Percentiles rank a stretch among this genome's conserved stretches.
These are phyloP conservation scores for Lecanicillium sp. DNA, from an alignment of 2,329 filamentous ascomycete species.

Conservation along the genomic window DNA sequence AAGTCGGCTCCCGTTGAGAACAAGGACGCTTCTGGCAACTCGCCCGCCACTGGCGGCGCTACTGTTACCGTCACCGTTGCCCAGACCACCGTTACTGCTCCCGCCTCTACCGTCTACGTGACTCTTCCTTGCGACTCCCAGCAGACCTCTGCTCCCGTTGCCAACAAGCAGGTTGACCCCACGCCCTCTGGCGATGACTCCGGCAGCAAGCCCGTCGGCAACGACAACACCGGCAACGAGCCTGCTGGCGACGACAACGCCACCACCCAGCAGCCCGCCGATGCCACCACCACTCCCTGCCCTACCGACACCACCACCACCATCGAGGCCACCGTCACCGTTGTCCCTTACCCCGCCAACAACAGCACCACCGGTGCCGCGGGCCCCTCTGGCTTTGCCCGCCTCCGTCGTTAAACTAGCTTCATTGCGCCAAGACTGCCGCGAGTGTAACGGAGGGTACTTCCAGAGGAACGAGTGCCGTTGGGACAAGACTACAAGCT, in stretches of 20 bases:
- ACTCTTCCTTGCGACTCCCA: conserved; percentile 19
- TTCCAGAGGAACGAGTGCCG: too few species aligned
- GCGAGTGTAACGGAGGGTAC: too few species aligned
- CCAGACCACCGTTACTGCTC: conserved; percentile 16
- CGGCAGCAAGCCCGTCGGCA: conserved; percentile 13
- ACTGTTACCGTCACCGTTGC: conserved; percentile 20
- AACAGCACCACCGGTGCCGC: conserved; percentile 30
- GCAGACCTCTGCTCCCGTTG: conserved; percentile 2
- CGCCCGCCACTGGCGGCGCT: conserved; percentile 11
- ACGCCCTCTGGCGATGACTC: conserved; percentile 6
- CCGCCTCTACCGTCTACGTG: conserved; percentile 25
- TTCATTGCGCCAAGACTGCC: too few species aligned
- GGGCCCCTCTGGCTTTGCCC: conserved; percentile 30
- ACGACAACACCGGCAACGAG: conserved; percentile 16
- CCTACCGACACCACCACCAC: conserved; percentile 24
- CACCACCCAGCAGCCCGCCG: conserved; percentile 22
- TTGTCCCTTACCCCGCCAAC: conserved; percentile 36
- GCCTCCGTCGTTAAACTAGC: conserved; percentile 26
- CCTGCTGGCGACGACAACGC: conserved; percentile 21
- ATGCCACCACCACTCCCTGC: conserved; percentile 17
- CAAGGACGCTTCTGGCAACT: neutral
- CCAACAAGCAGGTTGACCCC: neutral
- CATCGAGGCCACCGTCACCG: conserved; percentile 28
- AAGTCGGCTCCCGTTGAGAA: conserved; percentile 15
- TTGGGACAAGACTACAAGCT: too few species aligned